Percentiles rank a stretch among this genome's conserved stretches.
These are phyloP conservation scores for Pythium angustatum DNA, from an alignment of 352 stramenopile genomes.

Conservation along the genomic window DNA sequence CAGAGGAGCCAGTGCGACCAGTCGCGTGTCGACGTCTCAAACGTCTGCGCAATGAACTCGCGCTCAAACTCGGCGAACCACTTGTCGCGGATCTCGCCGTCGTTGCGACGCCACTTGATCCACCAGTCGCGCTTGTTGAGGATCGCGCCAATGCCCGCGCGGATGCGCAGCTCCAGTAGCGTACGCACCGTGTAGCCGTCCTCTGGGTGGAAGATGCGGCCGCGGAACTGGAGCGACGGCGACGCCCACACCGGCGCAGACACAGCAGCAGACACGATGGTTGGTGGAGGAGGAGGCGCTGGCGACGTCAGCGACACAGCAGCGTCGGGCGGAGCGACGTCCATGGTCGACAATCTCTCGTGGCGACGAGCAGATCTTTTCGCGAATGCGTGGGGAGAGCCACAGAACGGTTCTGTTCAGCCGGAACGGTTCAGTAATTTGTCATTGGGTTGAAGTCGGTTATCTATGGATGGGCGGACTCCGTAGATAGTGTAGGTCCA, in stretches of 20 bases:
- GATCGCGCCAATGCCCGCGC: constrained; percentile 36
- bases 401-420: background rate
- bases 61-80: constrained; percentile 43
- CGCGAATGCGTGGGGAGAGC: background rate
- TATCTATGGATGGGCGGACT: background rate
- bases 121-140: constrained; percentile 48
- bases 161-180: constrained; percentile 39
- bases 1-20: constrained; percentile 21
- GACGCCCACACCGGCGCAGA: background rate
- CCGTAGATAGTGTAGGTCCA: background rate
- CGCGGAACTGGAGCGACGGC: constrained; percentile 19
- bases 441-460: background rate
- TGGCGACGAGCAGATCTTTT: background rate
- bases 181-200: constrained; percentile 27
- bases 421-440: no score
- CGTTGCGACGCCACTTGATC: constrained; percentile 39
- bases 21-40: constrained; percentile 27
- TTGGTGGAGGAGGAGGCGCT: no score
- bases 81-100: constrained; percentile 32
- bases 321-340: background rate
- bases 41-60: constrained; percentile 27
- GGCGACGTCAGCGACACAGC: no score
- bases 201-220: constrained; percentile 21
- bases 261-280: no score
- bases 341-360: background rate